These are phyloP conservation scores for Aspergillus flavus DNA, from an alignment of 2,329 filamentous ascomycete species.

Conservation along the genomic window DNA sequence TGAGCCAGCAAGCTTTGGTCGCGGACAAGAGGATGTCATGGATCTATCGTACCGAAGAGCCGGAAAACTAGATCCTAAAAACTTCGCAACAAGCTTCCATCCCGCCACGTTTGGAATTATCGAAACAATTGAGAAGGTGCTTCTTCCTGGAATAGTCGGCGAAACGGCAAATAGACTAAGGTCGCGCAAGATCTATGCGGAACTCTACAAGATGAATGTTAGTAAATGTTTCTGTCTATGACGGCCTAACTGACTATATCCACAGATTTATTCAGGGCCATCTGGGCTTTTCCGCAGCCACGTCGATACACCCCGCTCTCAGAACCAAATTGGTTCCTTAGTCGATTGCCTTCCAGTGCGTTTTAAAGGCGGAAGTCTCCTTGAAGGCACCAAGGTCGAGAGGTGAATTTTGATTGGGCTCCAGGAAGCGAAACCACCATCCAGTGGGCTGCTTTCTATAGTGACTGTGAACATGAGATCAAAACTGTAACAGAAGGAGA, in stretches of 20 bases:
- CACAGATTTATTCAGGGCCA: constrained; percentile 54
- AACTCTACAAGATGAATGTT: constrained; percentile 61
- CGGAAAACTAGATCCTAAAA: constrained; percentile 49
- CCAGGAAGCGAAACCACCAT: constrained; percentile 23
- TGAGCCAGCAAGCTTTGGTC: constrained; percentile 54
- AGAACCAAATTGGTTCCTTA: constrained; percentile 55
- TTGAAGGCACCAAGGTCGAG: constrained; percentile 32
- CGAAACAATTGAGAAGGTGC: constrained; percentile 50
- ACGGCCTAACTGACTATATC: background rate
- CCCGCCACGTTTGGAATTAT: constrained; percentile 58
- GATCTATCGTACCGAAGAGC: constrained; percentile 59
- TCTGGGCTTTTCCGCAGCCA: constrained; percentile 56
- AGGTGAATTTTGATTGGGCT: constrained; percentile 34
- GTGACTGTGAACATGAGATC: constrained; percentile 43
- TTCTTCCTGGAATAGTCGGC: constrained; percentile 41
- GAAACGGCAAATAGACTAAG: constrained; percentile 15
- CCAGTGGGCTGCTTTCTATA: constrained; percentile 43
- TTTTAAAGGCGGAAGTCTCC: constrained; percentile 37
- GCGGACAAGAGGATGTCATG: constrained; percentile 48
- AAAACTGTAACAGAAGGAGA: constrained; percentile 54
- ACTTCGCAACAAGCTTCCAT: constrained; percentile 55
- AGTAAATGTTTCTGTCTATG: background rate
- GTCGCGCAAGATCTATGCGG: constrained; percentile 48
- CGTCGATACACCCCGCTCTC: constrained; percentile 56
- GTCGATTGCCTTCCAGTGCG: constrained; percentile 54